Conservation (phyloP, 148 eudicot species). For the Heliosperma pusillum region DNA sequence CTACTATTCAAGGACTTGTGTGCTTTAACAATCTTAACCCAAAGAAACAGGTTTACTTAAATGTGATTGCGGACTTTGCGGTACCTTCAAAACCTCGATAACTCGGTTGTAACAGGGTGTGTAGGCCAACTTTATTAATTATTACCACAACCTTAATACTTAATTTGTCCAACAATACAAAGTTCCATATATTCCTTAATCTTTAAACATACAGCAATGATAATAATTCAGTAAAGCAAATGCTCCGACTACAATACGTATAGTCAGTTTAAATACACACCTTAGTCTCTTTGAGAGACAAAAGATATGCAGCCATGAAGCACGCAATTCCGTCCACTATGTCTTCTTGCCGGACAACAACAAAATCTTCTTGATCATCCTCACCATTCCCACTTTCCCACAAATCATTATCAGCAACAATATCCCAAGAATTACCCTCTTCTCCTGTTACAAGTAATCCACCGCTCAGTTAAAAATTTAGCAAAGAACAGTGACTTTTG, state of each 20-base stretch:
- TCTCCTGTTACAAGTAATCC: conserved; percentile 43
- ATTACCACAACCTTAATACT: neutral
- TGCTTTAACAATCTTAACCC: neutral
- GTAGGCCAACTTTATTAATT: no score
- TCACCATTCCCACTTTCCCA: conserved; percentile 67
- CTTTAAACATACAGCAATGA: neutral
- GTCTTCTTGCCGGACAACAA: conserved; percentile 90
- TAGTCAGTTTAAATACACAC: conserved; percentile 22
- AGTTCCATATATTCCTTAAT: neutral
- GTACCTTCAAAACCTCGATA: no score
- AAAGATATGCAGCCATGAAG: conserved; percentile 88
- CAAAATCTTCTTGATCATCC: conserved; percentile 71
- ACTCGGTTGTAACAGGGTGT: no score
- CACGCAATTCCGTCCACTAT: conserved; percentile 89
- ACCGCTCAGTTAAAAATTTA: neutral
- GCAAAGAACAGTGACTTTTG: neutral
- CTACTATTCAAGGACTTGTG: neutral
- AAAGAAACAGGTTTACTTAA: neutral
- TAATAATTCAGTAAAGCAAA: conserved; percentile 4
- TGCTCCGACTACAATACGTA: neutral
- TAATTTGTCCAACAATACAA: conserved; percentile 4
- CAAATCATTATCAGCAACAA: conserved; percentile 75
- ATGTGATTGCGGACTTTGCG: no score
- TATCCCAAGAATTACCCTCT: conserved; percentile 90
- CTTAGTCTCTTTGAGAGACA: conserved; percentile 87